Evolutionary conservation across 768 basidiomycete genomes (phyloP).

Genomic region (Lepiota venenata): DNA sequence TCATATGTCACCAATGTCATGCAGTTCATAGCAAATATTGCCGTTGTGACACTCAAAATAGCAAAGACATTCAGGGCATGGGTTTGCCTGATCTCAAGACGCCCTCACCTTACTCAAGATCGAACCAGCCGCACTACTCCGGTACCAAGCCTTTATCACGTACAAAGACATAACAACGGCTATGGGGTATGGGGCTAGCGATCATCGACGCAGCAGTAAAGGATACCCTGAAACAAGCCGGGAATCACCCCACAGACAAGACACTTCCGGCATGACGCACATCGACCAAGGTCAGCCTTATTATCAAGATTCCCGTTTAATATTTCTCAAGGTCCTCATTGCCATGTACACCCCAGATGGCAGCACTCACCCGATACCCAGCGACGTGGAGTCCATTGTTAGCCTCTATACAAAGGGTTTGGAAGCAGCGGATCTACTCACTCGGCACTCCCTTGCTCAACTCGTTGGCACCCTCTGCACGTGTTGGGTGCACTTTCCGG

Average conservation of each 20-base stretch:
- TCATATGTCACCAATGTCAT: conserved; percentile 61
- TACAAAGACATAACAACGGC: conserved; percentile 77
- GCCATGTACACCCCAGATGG: conserved; percentile 56
- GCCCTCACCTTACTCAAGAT: background rate
- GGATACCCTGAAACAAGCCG: conserved; percentile 85
- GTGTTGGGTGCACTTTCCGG: conserved; percentile 55
- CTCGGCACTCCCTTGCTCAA: conserved; percentile 74
- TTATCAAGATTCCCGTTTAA: conserved; percentile 11
- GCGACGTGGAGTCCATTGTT: conserved; percentile 79
- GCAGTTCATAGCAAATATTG: conserved; percentile 91
- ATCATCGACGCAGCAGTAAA: conserved; percentile 73
- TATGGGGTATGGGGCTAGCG: conserved; percentile 81
- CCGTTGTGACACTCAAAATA: conserved; percentile 60
- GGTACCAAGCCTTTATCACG: conserved; percentile 75
- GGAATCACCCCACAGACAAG: conserved; percentile 73
- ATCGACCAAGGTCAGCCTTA: conserved; percentile 66
- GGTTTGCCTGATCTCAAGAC: background rate
- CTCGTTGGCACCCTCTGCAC: conserved; percentile 82
- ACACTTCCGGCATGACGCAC: conserved; percentile 82
- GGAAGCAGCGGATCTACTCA: conserved; percentile 80
- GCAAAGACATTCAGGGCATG: conserved; percentile 71
- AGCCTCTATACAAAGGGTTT: conserved; percentile 65
- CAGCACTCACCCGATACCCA: conserved; percentile 49
- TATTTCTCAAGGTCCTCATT: conserved; percentile 32
- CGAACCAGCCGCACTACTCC: conserved; percentile 67